Evolutionary conservation across 306 rosid species (phyloP).

Genomic region (Cotoneaster glaucophyllus): DNA sequence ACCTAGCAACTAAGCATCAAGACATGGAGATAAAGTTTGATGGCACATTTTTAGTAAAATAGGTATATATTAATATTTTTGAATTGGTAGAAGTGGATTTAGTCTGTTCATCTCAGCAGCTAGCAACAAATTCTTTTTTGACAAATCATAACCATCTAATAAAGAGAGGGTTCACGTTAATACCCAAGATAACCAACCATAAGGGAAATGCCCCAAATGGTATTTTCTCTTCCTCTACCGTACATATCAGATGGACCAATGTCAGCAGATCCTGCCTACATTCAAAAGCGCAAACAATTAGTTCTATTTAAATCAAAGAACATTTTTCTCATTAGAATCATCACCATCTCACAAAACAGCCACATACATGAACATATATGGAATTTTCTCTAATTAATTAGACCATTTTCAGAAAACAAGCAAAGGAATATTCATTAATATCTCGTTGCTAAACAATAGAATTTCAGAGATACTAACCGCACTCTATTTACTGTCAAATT

Average conservation of each 20-base stretch:
- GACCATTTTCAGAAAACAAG: neutral
- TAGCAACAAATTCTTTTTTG: neutral
- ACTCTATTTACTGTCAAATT: neutral
- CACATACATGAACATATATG: neutral
- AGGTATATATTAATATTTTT: neutral
- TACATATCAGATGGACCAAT: slow-evolving; percentile 62
- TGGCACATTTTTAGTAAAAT: neutral
- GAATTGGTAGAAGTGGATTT: neutral
- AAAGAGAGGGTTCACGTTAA: slow-evolving; percentile 14
- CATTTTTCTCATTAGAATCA: neutral
- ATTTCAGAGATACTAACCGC: neutral
- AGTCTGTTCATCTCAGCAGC: neutral
- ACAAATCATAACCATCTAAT: neutral
- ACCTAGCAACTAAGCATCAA: neutral
- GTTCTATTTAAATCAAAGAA: slow-evolving; percentile 16
- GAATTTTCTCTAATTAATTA: neutral
- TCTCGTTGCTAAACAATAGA: too few species aligned
- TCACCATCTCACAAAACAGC: too few species aligned
- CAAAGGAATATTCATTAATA: neutral
- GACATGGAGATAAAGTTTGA: neutral
- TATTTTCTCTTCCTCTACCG: slow-evolving; percentile 89
- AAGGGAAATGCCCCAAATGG: slow-evolving; percentile 81
- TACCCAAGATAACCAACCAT: slow-evolving; percentile 99
- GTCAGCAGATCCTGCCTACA: slow-evolving; percentile 87
- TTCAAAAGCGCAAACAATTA: slow-evolving; percentile 18